Percentiles rank a stretch among this genome's conserved stretches.
These are phyloP conservation scores for Lathyrus sativus DNA, from an alignment of 306 rosid species.

Conservation along the genomic window DNA sequence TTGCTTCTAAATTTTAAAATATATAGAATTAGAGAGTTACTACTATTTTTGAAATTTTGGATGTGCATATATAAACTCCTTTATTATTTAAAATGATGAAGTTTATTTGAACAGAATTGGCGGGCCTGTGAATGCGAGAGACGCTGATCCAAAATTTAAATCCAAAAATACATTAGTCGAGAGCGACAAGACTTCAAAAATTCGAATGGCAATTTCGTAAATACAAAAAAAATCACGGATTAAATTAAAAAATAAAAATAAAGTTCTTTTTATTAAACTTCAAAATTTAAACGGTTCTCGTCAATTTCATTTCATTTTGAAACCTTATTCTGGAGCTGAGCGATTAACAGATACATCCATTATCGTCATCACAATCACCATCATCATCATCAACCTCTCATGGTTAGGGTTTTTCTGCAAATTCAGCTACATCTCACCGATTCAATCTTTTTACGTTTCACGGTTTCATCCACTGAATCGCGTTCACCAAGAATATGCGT, in stretches of 20 bases:
- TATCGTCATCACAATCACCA: neutral
- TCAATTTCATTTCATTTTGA: constrained; percentile 13
- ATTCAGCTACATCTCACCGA: neutral
- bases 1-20: too few relatives aligned
- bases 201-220: neutral
- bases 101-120: too few relatives aligned
- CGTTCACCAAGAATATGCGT: neutral
- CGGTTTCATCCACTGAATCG: neutral
- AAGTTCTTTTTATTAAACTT: neutral
- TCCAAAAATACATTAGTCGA: neutral
- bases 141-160: neutral
- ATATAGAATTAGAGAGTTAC: too few relatives aligned
- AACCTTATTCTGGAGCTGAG: neutral
- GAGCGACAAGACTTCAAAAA: too few relatives aligned
- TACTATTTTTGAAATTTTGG: too few relatives aligned
- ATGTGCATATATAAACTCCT: too few relatives aligned
- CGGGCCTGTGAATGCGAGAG: neutral
- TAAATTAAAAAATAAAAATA: neutral
- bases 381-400: neutral
- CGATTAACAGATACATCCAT: neutral
- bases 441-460: neutral
- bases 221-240: neutral
- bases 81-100: too few relatives aligned
- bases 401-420: constrained; percentile 11
- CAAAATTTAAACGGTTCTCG: constrained; percentile 18